Percentiles rank a stretch among this genome's conserved stretches.
These are phyloP conservation scores for Alternaria sp. DNA, from an alignment of 2,329 filamentous ascomycete species.

Conservation along the genomic window DNA sequence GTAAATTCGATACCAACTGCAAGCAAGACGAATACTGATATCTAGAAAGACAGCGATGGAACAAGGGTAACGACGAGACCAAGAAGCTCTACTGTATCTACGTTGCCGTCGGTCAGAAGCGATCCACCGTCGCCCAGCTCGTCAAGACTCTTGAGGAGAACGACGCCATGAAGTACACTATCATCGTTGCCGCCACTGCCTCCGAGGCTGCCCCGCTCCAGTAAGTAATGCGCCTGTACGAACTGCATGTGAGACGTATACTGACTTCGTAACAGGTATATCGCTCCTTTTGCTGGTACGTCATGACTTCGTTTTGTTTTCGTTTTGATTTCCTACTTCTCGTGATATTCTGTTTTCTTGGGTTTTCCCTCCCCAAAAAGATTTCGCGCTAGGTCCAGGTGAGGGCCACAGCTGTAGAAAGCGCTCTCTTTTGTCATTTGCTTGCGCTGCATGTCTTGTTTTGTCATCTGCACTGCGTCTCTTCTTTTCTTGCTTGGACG, in stretches of 20 bases:
- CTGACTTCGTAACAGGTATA: not conserved
- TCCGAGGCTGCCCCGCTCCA: constrained; percentile 96
- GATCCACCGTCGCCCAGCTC: constrained; percentile 97
- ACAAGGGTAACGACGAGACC: constrained; percentile 81
- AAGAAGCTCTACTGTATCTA: constrained; percentile 99
- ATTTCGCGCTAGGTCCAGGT: too few species aligned
- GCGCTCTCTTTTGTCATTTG: too few species aligned
- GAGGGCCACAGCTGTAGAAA: too few species aligned
- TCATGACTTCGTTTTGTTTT: too few species aligned
- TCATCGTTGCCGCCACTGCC: constrained; percentile 93
- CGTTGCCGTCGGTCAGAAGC: constrained; percentile 99
- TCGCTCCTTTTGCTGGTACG: constrained; percentile 72
- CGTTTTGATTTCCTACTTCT: too few species aligned
- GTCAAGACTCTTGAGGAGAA: constrained; percentile 99
- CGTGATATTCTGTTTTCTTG: too few species aligned
- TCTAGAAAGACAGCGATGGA: constrained; percentile 69
- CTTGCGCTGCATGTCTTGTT: too few species aligned
- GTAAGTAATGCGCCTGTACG: constrained; percentile 72
- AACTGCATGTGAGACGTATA: not conserved
- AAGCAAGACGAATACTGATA: not conserved
- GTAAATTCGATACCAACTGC: constrained; percentile 34
- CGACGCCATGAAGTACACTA: constrained; percentile 97
- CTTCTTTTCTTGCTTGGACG: too few species aligned
- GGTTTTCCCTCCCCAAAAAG: too few species aligned
- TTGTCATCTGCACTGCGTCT: too few species aligned